A percentile compares a stretch with the other conserved stretches of the same genome.
These are phyloP conservation scores for Ceriops tagal DNA, from an alignment of 345 rosid species.

Conservation along the genomic window DNA sequence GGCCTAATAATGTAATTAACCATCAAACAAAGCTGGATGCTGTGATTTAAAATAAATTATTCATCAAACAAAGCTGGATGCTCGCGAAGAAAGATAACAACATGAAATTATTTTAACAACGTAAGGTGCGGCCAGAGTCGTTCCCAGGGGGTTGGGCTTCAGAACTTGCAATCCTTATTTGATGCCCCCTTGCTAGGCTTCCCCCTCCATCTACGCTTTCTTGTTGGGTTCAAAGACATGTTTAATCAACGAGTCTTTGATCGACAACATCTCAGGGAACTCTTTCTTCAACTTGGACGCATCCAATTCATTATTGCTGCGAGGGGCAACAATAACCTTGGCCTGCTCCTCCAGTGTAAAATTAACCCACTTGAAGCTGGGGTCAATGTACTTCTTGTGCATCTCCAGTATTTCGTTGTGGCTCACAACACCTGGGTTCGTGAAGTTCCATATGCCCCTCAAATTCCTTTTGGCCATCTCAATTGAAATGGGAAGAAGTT, in stretches of 20 bases:
- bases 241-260: conserved; percentile 19
- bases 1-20: too few relatives aligned
- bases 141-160: too few relatives aligned
- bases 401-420: conserved; percentile 25
- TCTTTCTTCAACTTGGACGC: conserved; percentile 20
- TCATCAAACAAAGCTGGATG: too few relatives aligned
- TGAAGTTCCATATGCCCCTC: conserved; percentile 24
- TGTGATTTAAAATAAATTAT: too few relatives aligned
- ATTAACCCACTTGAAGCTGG: conserved; percentile 13
- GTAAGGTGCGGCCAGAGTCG: too few relatives aligned
- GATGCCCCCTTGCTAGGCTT: too few relatives aligned
- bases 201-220: conserved; percentile 2
- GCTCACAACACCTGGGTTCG: conserved; percentile 19
- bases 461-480: conserved; percentile 25
- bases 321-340: conserved; percentile 21
- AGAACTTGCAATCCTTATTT: too few relatives aligned
- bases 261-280: conserved; percentile 18
- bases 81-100: too few relatives aligned
- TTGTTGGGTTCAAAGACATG: conserved; percentile 20
- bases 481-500: conserved; percentile 14
- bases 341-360: conserved; percentile 24
- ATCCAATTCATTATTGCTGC: conserved; percentile 22
- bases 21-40: too few relatives aligned
- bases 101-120: too few relatives aligned
- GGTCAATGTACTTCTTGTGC: conserved; percentile 20